phyloP scores from a whole-genome alignment of 2,329 filamentous ascomycete genomes.

The Colletotrichum navitas region DNA sequence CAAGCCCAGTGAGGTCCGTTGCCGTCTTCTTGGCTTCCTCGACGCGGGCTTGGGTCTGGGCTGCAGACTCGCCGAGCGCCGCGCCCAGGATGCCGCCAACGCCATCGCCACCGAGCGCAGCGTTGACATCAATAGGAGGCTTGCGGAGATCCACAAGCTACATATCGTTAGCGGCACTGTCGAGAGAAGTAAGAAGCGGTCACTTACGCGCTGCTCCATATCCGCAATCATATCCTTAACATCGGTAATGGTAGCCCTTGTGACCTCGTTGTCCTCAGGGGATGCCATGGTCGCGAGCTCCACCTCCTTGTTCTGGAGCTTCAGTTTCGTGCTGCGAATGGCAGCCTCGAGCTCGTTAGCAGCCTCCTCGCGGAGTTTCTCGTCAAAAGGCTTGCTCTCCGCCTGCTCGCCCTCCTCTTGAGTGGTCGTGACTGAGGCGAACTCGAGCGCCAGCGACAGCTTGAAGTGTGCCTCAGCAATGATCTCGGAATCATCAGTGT shows the following conservation, averaged over 20 bases:
- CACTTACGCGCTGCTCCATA: conserved; percentile 78
- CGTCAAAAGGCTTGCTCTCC: conserved; percentile 70
- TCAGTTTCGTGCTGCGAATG: conserved; percentile 78
- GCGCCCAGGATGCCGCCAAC: conserved; percentile 74
- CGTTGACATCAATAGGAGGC: conserved; percentile 70
- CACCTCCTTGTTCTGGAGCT: conserved; percentile 77
- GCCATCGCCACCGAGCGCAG: conserved; percentile 64
- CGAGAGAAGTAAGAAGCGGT: neutral
- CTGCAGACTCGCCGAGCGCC: conserved; percentile 71
- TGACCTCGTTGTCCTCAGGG: conserved; percentile 75
- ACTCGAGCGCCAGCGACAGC: conserved; percentile 93
- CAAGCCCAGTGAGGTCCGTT: conserved; percentile 79
- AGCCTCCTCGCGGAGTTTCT: conserved; percentile 78
- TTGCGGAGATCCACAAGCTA: conserved; percentile 77
- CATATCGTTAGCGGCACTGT: conserved; percentile 3
- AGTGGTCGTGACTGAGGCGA: conserved; percentile 80
- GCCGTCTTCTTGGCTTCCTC: conserved; percentile 81
- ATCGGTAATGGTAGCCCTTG: conserved; percentile 73
- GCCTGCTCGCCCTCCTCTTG: conserved; percentile 63
- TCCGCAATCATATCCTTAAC: conserved; percentile 84
- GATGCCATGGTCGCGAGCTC: conserved; percentile 72
- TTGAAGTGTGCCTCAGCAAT: conserved; percentile 97
- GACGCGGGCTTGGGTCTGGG: conserved; percentile 72
- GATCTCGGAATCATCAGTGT: conserved; percentile 83
- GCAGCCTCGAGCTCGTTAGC: conserved; percentile 78